Base-by-base conservation (phyloP, 345 rosid species). In the Lepidium sativum region DNA sequence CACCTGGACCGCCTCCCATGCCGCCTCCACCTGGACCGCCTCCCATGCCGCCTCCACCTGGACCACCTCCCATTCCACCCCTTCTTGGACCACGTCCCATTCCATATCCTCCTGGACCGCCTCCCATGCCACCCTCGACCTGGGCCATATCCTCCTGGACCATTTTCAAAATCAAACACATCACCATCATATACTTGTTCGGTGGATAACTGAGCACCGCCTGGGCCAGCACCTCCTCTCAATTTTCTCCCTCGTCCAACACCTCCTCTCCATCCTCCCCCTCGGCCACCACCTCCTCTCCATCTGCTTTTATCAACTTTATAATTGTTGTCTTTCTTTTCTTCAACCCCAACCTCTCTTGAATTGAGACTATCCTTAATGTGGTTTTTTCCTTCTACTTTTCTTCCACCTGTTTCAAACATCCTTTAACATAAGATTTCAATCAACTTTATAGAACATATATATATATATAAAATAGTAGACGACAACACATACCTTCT, bases 301-400 rank as follows among this genome's bases (percentile, higher is more conserved):
- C 64, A 60, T 3, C 65, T 9, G 49, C 38, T 4, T 15, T 68
- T 44, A 66, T 66, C 54, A 54, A 53, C 42, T 31, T 65, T 53
- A 42, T 54, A 54, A 34, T 10, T 54, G 9, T 0, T 55, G 1
- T 54, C 54, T 33, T 56, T 8, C 12, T 43, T 38, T 25, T 67
- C 40, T 17, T 34, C 52, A 32, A 42, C 70, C 8, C 3, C 16
- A 65, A 23, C 20, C 0, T 63, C 45, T 50, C 52, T 49, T 49
- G 35, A 15, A 33, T 17, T 54, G 42, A 17, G 27, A 54, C 6
- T 54, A 54, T 33, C 41, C 27, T 54, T 54, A 33, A 35, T 35
- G 35, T 50, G 18, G 11, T 2, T 45, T 62, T 62, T 21, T 4
- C 25, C 25, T 21, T 21, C 25, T 21, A 21, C 25, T 21, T 21